A percentile compares a stretch with the other conserved stretches of the same genome.
Conservation (phyloP, 352 stramenopile genomes). For the Pythium grandisporangium region DNA sequence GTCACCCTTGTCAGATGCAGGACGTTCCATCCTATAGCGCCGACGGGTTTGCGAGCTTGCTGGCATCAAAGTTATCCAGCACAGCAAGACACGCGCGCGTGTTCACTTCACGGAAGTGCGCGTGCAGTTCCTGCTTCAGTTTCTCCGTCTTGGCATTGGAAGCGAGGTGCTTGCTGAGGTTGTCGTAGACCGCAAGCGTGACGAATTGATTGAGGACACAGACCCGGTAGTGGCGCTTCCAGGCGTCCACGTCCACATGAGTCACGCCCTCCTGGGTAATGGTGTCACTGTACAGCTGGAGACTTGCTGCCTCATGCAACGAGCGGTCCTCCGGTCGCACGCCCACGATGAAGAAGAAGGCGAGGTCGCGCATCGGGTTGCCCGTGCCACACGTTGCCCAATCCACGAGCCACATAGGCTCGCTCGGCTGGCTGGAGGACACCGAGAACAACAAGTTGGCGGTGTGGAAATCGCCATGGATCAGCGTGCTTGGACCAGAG, state of each 20-base stretch:
- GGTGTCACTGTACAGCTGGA: constrained; percentile 31
- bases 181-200: constrained; percentile 76
- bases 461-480: constrained; percentile 80
- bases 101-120: constrained; percentile 68
- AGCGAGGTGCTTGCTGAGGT: constrained; percentile 69
- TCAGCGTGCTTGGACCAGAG: constrained; percentile 40
- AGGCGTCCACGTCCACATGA: constrained; percentile 24
- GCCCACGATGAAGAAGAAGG: constrained; percentile 81
- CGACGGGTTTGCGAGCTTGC: constrained; percentile 10
- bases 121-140: constrained; percentile 43
- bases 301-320: constrained; percentile 20
- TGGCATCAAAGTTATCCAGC: constrained; percentile 40
- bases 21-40: neutral
- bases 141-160: constrained; percentile 58
- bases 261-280: constrained; percentile 14
- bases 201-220: constrained; percentile 78
- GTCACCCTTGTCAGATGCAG: neutral
- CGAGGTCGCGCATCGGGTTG: constrained; percentile 69
- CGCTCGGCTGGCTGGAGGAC: constrained; percentile 8
- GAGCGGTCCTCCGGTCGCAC: constrained; percentile 36
- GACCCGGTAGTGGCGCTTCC: constrained; percentile 40
- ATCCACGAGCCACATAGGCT: constrained; percentile 54
- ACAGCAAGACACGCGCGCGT: constrained; percentile 44
- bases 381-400: constrained; percentile 70
- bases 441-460: constrained; percentile 60